Percentiles rank a stretch among this genome's conserved stretches.
Conservation (phyloP, 306 rosid species). For the Vigna hirtella region DNA sequence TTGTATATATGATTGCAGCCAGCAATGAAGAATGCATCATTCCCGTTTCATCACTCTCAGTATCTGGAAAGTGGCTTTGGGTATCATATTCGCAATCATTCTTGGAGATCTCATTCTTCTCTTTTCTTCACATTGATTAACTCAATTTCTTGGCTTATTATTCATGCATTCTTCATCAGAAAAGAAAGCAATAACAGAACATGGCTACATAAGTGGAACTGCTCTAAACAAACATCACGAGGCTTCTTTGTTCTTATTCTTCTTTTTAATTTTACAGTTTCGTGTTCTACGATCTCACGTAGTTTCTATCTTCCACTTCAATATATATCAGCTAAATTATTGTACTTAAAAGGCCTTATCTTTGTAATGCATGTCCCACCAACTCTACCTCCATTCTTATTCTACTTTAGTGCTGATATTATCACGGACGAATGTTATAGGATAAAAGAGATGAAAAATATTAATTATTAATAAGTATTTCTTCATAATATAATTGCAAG, state of each 20-base stretch:
- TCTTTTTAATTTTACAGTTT: background rate
- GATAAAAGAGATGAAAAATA: too few relatives aligned
- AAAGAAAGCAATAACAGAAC: background rate
- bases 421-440: too few relatives aligned
- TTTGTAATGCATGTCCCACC: too few relatives aligned
- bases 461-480: too few relatives aligned
- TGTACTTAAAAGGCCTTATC: background rate
- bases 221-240: background rate
- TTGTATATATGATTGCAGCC: background rate
- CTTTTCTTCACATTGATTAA: constrained; percentile 29
- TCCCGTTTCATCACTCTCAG: constrained; percentile 30
- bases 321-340: background rate
- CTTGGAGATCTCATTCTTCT: constrained; percentile 33
- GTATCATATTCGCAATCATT: constrained; percentile 29
- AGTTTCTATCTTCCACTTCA: background rate
- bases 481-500: too few relatives aligned
- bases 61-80: constrained; percentile 15
- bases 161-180: background rate
- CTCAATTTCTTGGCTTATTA: constrained; percentile 26
- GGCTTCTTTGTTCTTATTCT: too few relatives aligned
- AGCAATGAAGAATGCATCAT: background rate
- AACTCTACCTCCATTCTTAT: too few relatives aligned
- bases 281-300: background rate
- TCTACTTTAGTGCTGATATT: too few relatives aligned
- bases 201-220: background rate